These are phyloP conservation scores for Tylopilus sp. DNA, from an alignment of 1,284 basidiomycete species.

Conservation along the genomic window DNA sequence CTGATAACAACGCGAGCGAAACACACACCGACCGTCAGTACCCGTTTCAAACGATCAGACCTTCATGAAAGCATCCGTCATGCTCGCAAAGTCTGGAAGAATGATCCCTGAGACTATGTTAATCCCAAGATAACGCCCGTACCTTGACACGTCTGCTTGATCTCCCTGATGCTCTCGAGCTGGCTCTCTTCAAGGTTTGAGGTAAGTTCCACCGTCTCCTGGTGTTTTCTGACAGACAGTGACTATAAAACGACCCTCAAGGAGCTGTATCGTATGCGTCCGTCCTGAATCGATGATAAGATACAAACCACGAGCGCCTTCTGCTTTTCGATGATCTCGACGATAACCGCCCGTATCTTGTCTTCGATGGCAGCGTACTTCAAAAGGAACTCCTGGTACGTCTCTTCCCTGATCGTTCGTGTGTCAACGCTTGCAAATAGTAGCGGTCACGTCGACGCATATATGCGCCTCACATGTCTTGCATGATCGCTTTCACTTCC, in stretches of 20 bases:
- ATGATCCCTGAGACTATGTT: background rate
- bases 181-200: slow-evolving; percentile 29
- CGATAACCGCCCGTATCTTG: slow-evolving; percentile 27
- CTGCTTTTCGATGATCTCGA: slow-evolving; percentile 27
- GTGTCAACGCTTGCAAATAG: background rate
- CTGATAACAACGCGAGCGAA: background rate
- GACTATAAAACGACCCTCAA: slow-evolving; percentile 11
- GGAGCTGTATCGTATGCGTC: background rate
- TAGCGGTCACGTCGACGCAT: slow-evolving; percentile 3
- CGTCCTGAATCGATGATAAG: background rate
- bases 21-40: background rate
- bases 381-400: slow-evolving; percentile 29
- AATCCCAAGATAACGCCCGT: background rate
- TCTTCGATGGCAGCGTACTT: slow-evolving; percentile 27
- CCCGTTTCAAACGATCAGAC: slow-evolving; percentile 7
- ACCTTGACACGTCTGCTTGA: slow-evolving; percentile 27
- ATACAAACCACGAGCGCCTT: slow-evolving; percentile 26
- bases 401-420: slow-evolving; percentile 16
- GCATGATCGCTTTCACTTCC: slow-evolving; percentile 21
- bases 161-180: slow-evolving; percentile 19
- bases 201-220: slow-evolving; percentile 19
- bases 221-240: slow-evolving; percentile 29
- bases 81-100: slow-evolving; percentile 15
- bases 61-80: slow-evolving; percentile 27
- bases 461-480: slow-evolving; percentile 25